Evolutionary conservation across 768 basidiomycete species (phyloP).

Genomic region (Leccinum broughii): DNA sequence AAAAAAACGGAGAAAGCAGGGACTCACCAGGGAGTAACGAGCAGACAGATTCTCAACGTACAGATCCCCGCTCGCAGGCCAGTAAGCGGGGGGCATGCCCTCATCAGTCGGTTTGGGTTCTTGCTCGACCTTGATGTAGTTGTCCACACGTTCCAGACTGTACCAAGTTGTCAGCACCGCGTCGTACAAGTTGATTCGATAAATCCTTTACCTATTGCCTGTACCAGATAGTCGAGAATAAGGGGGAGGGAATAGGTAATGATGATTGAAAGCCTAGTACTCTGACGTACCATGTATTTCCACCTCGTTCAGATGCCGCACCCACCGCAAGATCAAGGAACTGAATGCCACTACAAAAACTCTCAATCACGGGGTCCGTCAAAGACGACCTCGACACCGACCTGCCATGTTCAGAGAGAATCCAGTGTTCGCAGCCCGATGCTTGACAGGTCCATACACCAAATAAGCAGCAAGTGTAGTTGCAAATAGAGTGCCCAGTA

Average conservation of each 20-base stretch:
- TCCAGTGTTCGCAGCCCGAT: constrained; percentile 32
- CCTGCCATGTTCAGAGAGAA: constrained; percentile 44
- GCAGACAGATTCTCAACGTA: constrained; percentile 8
- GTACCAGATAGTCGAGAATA: not conserved
- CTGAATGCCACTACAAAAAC: constrained; percentile 50
- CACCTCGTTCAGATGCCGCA: constrained; percentile 45
- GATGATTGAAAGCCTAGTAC: constrained; percentile 43
- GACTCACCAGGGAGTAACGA: constrained; percentile 3
- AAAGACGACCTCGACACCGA: constrained; percentile 11
- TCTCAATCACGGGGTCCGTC: not conserved
- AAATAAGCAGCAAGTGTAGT: constrained; percentile 1
- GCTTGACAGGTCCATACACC: constrained; percentile 5
- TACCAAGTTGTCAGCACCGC: not conserved
- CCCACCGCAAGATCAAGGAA: constrained; percentile 51
- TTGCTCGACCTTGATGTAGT: not conserved
- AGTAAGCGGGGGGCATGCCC: not conserved
- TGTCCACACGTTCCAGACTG: constrained; percentile 5
- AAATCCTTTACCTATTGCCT: constrained; percentile 2
- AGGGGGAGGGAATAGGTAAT: not conserved
- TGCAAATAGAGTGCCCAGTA: constrained; percentile 21
- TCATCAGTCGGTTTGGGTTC: not conserved
- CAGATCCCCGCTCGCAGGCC: constrained; percentile 1
- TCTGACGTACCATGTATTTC: constrained; percentile 42
- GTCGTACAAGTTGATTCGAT: not conserved
- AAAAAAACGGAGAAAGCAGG: too few species aligned